Conservation (phyloP, 768 basidiomycete species). For the Tulasnella sp. region DNA sequence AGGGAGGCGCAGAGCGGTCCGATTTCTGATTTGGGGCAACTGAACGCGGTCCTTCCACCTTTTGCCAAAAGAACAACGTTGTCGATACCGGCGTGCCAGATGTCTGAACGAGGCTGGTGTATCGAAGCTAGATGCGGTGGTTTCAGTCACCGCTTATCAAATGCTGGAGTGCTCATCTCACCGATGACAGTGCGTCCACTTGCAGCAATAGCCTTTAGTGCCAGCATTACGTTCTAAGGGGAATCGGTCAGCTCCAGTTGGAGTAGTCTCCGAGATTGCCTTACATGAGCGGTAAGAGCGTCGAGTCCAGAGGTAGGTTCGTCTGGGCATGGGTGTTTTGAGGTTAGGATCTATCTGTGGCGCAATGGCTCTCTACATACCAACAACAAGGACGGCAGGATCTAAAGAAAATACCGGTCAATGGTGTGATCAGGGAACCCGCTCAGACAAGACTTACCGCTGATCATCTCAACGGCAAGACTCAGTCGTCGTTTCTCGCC, state of each 20-base stretch:
- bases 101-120: conserved; percentile 41
- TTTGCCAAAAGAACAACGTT: conserved; percentile 39
- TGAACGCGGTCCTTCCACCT: conserved; percentile 30
- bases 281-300: conserved; percentile 40
- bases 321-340: neutral
- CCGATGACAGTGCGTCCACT: conserved; percentile 39
- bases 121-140: conserved; percentile 34
- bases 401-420: conserved; percentile 35
- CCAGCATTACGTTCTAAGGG: conserved; percentile 43
- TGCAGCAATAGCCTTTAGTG: conserved; percentile 40
- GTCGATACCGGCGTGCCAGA: conserved; percentile 37
- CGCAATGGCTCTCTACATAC: neutral
- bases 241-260: neutral
- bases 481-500: conserved; percentile 49
- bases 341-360: neutral
- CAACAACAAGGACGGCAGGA: conserved; percentile 41
- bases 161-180: conserved; percentile 27
- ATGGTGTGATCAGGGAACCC: neutral
- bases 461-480: conserved; percentile 42
- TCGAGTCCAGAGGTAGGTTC: conserved; percentile 43
- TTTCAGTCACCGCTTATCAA: too few relatives aligned
- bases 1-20: conserved; percentile 18
- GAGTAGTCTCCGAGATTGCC: neutral
- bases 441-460: neutral
- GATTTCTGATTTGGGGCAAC: conserved; percentile 25